Evolutionary conservation across 164 flowering plant species (phyloP), one percentile per base, ranked within the genome.

Genomic region (Aristolochia californica): DNA sequence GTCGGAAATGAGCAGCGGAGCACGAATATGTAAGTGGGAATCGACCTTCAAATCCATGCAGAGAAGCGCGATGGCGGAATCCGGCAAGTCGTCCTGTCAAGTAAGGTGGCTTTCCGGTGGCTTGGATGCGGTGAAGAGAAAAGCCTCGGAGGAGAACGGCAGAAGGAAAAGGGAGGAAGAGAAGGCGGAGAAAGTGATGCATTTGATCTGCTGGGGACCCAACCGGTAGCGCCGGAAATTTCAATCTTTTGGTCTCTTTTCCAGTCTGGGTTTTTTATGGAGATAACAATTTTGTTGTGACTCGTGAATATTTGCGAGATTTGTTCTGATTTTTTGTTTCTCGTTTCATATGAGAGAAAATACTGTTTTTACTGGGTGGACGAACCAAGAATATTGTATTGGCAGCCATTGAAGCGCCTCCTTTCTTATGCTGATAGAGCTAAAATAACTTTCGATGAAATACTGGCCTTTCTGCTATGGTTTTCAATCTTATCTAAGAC

Each of bases 161-260:
- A 45, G 50, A 28, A 21, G 47, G 58, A 50, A 53, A 26, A 51
- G 64, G 24, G 26, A 50, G 45, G 61, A 55, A 43, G 68, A 68
- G 59, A 51, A 62, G 62, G 56, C 53, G 13, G 69, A 68, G 59
- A 57, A 17, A 1, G 49, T 68, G 28, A n/a, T 68, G 34, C 68
- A 72, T 43, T 56, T 72, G 57, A 55, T 66, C 22, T 67, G 65
- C 45, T 70, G 79, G 74, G 79, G 76, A 34, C 74, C 76, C 47
- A 63, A 72, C 48, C 55, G 25, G 55, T 20, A 34, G 28, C 18
- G 10, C n/a, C 18, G 10, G 43, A 13, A 24, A 15, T 16, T 27
- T 14, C n/a, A 1, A 53, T 10, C 21, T 2, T 24, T 11, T 5
- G 20, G 20, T 5, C 7, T 48, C 22, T n/a, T 18, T 48, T 48